Evolutionary conservation across 495 filamentous ascomycete species (phyloP).

Genomic region (Podospora tetraspora): DNA sequence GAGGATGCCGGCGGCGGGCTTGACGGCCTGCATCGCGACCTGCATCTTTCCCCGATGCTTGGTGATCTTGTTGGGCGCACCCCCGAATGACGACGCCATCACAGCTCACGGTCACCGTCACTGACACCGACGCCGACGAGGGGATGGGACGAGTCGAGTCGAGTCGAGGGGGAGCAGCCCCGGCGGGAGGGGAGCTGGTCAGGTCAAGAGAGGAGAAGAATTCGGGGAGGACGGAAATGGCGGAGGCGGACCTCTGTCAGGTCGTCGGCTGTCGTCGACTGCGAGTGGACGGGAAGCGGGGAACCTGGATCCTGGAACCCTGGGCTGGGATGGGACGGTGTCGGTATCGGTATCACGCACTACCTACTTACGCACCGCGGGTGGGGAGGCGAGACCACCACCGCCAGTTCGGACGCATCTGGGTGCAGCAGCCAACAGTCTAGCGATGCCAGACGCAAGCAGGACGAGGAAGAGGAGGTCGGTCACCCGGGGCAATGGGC

Average conservation of each 20-base stretch:
- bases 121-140: not conserved
- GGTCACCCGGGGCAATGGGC: not conserved
- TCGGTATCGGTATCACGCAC: not conserved
- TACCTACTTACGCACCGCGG: constrained; percentile 25
- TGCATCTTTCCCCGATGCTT: constrained; percentile 36
- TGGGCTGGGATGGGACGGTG: not conserved
- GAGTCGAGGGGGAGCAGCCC: not conserved
- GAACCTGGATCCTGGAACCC: constrained; percentile 1
- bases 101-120: not conserved
- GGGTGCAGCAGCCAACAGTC: constrained; percentile 1
- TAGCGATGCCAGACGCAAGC: not conserved
- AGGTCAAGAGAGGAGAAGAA: not conserved
- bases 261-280: constrained; percentile 3
- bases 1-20: constrained; percentile 39
- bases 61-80: constrained; percentile 35
- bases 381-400: constrained; percentile 21
- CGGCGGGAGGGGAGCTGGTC: not conserved
- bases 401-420: constrained; percentile 25
- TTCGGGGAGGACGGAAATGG: not conserved
- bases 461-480: not conserved
- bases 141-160: not conserved
- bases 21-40: constrained; percentile 42
- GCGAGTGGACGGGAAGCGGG: constrained; percentile 8
- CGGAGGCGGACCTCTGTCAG: not conserved
- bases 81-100: constrained; percentile 38